Conservation (phyloP, 345 rosid species). For the Luvunga scandens region DNA sequence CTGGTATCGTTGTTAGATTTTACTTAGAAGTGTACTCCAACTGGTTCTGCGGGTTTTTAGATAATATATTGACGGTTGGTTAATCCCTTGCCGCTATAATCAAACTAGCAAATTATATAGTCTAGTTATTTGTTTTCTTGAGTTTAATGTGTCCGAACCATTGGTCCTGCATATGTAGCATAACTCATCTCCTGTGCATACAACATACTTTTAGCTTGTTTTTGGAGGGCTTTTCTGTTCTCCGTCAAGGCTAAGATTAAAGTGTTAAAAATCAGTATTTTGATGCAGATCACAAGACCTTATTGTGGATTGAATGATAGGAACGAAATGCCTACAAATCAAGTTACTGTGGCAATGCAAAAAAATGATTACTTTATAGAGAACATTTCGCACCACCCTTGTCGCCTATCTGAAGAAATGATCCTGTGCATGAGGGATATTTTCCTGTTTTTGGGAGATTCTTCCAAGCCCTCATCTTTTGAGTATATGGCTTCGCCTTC, state of each 20-base stretch:
- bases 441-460: conserved; percentile 52
- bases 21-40: background rate
- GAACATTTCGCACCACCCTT: conserved; percentile 50
- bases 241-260: background rate
- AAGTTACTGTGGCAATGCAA: conserved; percentile 18
- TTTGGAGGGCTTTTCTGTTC: conserved; percentile 5
- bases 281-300: conserved; percentile 34
- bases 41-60: background rate
- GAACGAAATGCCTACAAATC: conserved; percentile 15
- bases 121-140: background rate
- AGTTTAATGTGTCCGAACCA: background rate
- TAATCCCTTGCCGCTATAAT: background rate
- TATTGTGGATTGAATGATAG: conserved; percentile 22
- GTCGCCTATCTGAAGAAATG: conserved; percentile 65
- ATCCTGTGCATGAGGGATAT: conserved; percentile 64
- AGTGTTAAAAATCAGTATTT: background rate
- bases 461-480: conserved; percentile 39
- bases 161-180: background rate
- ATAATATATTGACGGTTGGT: background rate
- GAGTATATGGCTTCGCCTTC: conserved; percentile 31
- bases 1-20: conserved; percentile 15
- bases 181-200: background rate
- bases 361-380: conserved; percentile 27
- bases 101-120: background rate
- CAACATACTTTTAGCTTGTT: background rate